Evolutionary conservation across 345 rosid species (phyloP).

Genomic region (Adansonia digitata): DNA sequence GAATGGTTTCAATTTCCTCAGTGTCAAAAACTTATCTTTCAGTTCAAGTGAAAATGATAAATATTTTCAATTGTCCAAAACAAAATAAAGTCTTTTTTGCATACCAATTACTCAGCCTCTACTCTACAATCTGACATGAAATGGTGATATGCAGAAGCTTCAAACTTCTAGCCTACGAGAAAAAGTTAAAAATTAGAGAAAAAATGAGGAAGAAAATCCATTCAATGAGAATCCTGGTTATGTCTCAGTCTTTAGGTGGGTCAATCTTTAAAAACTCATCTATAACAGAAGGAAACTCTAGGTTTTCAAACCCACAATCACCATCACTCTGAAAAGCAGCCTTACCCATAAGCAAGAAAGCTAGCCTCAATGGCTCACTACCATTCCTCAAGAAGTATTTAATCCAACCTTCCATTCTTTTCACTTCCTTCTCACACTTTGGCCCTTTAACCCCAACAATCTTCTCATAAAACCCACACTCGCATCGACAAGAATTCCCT

Average conservation of each 20-base stretch:
- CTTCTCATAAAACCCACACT: conserved; percentile 40
- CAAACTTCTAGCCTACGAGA: not conserved
- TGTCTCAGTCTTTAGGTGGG: conserved; percentile 30
- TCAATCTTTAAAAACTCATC: conserved; percentile 35
- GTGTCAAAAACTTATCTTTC: not conserved
- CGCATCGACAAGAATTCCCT: conserved; percentile 24
- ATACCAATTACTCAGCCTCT: not conserved
- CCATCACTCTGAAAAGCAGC: conserved; percentile 27
- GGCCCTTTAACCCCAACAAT: conserved; percentile 50
- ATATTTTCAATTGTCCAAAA: not conserved
- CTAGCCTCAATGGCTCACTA: conserved; percentile 41
- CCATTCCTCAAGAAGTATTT: conserved; percentile 23
- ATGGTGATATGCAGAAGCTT: not conserved
- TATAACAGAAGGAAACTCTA: conserved; percentile 46
- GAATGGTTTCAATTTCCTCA: not conserved
- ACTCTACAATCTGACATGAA: not conserved
- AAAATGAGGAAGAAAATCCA: not conserved
- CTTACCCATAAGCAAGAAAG: conserved; percentile 45
- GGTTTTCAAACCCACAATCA: conserved; percentile 21
- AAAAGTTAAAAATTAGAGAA: no score
- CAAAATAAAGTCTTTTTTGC: not conserved
- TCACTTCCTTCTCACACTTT: conserved; percentile 35
- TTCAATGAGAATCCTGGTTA: not conserved
- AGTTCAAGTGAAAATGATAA: not conserved
- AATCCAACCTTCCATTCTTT: conserved; percentile 47